Conservation (phyloP, 1,284 basidiomycete species). For the Austroboletus rostrupii region DNA sequence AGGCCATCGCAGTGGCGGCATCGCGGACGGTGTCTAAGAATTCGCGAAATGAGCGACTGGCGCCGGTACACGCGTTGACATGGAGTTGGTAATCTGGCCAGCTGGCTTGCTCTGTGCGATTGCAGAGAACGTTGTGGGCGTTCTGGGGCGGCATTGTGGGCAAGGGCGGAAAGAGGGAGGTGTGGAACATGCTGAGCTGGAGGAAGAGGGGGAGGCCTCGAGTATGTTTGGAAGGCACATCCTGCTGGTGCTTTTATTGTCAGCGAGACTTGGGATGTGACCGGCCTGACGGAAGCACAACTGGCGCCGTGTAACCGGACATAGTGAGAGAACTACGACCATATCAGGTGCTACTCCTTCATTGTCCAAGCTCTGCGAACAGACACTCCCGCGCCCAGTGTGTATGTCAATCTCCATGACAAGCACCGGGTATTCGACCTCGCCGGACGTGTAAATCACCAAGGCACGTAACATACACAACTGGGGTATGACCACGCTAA, state of each 20-base stretch:
- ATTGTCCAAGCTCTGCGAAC: too few relatives aligned
- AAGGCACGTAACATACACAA: too few relatives aligned
- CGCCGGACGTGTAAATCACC: too few relatives aligned
- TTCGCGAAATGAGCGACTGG: constrained; percentile 42
- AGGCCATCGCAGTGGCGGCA: constrained; percentile 54
- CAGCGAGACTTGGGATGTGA: not conserved
- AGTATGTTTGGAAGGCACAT: not conserved
- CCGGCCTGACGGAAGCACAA: constrained; percentile 3
- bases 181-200: constrained; percentile 33
- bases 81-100: constrained; percentile 55
- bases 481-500: too few relatives aligned
- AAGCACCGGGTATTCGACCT: too few relatives aligned
- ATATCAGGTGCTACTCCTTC: too few relatives aligned
- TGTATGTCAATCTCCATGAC: too few relatives aligned
- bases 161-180: constrained; percentile 35
- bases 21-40: constrained; percentile 50
- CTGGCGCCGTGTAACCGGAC: constrained; percentile 1
- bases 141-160: constrained; percentile 47
- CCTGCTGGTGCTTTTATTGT: constrained; percentile 13
- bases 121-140: constrained; percentile 53
- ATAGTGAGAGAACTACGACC: too few relatives aligned
- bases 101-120: constrained; percentile 45
- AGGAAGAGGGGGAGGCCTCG: not conserved
- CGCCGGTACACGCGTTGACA: constrained; percentile 54
- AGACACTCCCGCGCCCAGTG: too few relatives aligned